Evolutionary conservation across 352 stramenopile genomes (phyloP), one percentile per base, ranked within the genome.

Genomic region (Labyrinthula sp.): DNA sequence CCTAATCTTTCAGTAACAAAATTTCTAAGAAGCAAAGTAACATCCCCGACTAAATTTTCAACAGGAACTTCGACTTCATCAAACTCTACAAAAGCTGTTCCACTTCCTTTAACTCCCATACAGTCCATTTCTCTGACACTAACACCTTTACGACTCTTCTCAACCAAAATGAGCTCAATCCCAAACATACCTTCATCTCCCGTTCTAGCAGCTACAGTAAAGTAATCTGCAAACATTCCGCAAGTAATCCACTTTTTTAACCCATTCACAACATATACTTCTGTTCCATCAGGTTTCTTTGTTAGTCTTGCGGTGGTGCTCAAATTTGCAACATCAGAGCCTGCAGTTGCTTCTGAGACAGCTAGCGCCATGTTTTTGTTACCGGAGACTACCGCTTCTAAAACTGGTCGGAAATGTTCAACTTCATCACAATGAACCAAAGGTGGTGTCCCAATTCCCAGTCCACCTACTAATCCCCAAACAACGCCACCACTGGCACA

Each of bases 191-290:
- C 41, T 20, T 49, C 34, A 14, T 36, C 41, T 22, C 41, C 41
- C 18, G 41, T 49, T 21, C 41, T 30, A 15, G 41, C 41, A 5
- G 41, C 41, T 5, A 49, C 41, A 9, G 41, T 49, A 15, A 47
- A 49, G 33, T 49, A 49, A 36, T 49, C 41, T 12, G 41, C 41
- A 2, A 49, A 49, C 29, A 49, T n/a, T 30, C 41, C 41, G 28
- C 41, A 21, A 24, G 41, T 49, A 36, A 49, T 49, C 41, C 41
- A 49, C 34, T 49, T 49, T 15, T 49, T 49, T 4, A 49, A 36
- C 0, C 41, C 41, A 21, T 41, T 49, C 1, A 49, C 47, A 17
- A 49, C 41, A 24, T 49, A 49, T 14, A 31, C 5, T 12, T 49
- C 41, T 22, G 30, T 36, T 5, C 47, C 34, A 12, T 49, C 41